These are phyloP conservation scores for Ajuga reptans DNA, from an alignment of 305 asterid genomes.

Conservation along the genomic window DNA sequence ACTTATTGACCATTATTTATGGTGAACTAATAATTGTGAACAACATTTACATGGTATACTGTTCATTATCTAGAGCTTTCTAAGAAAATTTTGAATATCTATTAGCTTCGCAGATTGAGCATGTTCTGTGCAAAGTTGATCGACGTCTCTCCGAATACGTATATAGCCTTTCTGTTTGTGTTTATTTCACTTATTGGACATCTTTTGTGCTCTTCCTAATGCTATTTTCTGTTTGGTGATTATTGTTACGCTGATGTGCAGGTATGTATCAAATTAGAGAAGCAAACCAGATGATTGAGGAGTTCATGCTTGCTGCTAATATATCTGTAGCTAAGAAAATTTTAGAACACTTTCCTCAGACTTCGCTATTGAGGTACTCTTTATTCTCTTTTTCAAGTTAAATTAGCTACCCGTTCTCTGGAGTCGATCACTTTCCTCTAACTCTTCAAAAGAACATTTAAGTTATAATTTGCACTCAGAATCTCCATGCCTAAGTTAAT, in stretches of 20 bases:
- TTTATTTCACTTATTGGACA: constrained; percentile 14
- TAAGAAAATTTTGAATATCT: background rate
- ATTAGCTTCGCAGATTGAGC: constrained; percentile 2
- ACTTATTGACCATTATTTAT: background rate
- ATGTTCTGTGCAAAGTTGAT: constrained; percentile 1
- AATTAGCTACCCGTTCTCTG: background rate
- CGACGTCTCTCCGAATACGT: background rate
- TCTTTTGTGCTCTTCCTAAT: constrained; percentile 3
- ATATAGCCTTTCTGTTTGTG: background rate
- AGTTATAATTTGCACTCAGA: background rate
- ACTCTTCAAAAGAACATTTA: background rate
- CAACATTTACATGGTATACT: background rate
- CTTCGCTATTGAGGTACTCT: constrained; percentile 66
- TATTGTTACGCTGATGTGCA: constrained; percentile 33
- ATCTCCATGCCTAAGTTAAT: constrained; percentile 3
- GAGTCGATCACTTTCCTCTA: constrained; percentile 7
- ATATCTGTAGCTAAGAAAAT: constrained; percentile 89
- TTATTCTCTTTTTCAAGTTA: constrained; percentile 19
- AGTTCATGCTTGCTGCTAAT: constrained; percentile 99
- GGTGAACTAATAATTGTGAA: background rate
- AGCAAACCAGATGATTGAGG: constrained; percentile 99
- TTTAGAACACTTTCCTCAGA: constrained; percentile 71
- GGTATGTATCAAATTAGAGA: constrained; percentile 99
- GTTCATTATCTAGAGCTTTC: too few species aligned
- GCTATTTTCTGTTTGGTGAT: background rate